Conservation (phyloP, 139 green algal species). For the Closterium sp. region DNA sequence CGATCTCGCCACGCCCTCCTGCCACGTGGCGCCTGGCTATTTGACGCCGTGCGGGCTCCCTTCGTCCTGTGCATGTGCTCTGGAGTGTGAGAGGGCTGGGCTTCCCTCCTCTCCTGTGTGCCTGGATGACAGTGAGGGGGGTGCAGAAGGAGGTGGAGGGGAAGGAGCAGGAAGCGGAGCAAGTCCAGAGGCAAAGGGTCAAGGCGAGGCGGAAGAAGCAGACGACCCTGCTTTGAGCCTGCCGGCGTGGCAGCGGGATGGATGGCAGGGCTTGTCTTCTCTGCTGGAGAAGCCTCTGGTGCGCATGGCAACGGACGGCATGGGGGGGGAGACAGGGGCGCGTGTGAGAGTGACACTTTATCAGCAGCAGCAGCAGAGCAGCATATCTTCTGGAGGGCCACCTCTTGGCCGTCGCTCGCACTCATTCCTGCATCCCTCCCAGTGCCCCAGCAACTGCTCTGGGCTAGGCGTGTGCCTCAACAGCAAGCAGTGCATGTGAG, state of each 20-base stretch:
- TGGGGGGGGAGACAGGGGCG: background rate
- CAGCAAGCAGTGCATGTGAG: background rate
- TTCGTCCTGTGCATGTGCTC: constrained; percentile 1
- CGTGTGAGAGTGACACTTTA: background rate
- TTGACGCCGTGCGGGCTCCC: background rate
- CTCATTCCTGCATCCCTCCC: background rate
- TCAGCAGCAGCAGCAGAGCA: no score
- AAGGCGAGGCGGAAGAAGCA: background rate
- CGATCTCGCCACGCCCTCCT: constrained; percentile 7
- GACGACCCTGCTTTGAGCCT: background rate
- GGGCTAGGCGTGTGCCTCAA: background rate
- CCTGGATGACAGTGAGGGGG: background rate
- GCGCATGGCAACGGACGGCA: background rate
- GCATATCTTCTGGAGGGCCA: no score
- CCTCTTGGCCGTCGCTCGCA: background rate
- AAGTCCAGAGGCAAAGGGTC: background rate
- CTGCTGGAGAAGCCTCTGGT: background rate
- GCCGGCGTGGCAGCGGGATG: background rate
- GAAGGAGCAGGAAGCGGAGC: background rate
- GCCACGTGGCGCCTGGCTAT: constrained; percentile 7
- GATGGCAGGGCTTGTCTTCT: background rate
- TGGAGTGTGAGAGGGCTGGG: constrained; percentile 1
- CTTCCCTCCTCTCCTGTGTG: background rate
- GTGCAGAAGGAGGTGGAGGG: background rate
- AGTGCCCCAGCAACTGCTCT: background rate